phyloP scores from a whole-genome alignment of 768 basidiomycete genomes.

The Tubosaeta sp. region DNA sequence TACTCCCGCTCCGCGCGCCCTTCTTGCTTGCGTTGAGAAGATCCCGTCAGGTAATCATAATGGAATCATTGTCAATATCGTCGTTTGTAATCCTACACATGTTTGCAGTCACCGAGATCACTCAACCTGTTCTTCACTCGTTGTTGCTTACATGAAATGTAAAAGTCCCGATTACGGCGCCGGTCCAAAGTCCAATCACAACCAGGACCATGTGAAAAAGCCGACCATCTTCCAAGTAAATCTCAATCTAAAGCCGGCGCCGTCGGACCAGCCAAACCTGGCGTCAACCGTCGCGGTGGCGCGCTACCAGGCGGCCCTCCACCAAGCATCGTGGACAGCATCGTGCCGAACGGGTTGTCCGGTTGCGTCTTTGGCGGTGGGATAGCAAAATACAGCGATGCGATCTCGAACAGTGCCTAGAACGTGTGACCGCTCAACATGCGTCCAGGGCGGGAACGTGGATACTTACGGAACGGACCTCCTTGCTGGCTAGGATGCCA shows the following conservation, averaged over 20 bases:
- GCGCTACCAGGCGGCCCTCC: conserved; percentile 43
- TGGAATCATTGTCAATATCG: conserved; percentile 10
- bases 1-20: conserved; percentile 5
- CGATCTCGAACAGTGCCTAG: conserved; percentile 67
- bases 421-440: background rate
- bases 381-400: conserved; percentile 79
- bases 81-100: conserved; percentile 15
- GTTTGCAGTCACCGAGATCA: background rate
- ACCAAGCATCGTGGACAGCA: conserved; percentile 87
- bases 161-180: conserved; percentile 8
- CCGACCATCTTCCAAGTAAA: background rate
- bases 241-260: conserved; percentile 27
- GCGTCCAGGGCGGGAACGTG: background rate
- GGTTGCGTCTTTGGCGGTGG: conserved; percentile 68
- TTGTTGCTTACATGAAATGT: background rate
- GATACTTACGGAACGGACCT: conserved; percentile 58
- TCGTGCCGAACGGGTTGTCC: conserved; percentile 80
- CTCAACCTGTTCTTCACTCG: background rate
- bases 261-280: conserved; percentile 23
- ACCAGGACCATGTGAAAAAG: conserved; percentile 8
- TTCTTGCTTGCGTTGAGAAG: conserved; percentile 18
- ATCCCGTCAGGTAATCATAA: conserved; percentile 8
- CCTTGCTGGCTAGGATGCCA: conserved; percentile 53
- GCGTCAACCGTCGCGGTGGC: conserved; percentile 26
- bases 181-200: background rate